Base-by-base conservation (phyloP, 345 rosid species). In the Eutrema heterophyllum region DNA sequence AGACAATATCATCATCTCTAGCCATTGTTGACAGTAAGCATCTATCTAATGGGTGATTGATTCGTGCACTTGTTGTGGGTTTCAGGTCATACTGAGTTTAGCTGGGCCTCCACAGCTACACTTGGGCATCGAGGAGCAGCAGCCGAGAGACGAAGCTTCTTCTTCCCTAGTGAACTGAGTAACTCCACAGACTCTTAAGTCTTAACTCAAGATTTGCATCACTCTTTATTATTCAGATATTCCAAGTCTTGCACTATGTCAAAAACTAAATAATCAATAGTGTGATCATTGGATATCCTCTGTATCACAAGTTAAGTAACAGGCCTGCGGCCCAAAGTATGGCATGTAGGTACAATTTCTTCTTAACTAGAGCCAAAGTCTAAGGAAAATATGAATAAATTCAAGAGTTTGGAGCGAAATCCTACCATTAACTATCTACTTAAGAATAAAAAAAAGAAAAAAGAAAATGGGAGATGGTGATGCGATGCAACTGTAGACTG, bases 1-100 rank as follows among this genome's bases (percentile, higher is more conserved):
- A 66, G 50, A 48, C 15, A 38, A 59, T 55, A 48, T 27, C 41
- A 45, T 52, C 45, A 21, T 55, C 24, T 55, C n/a, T 74, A 66
- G 58, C 10, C 9, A 61, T 52, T 52, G 18, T 62, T 38, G 60
- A 61, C 52, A 16, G 29, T 29, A 32, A 49, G 60, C 36, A 56
- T 41, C 32, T 76, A 33, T 41, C 33, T 76, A 33, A 18, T 60
- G 68, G 59, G 52, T 48, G 43, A 52, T 33, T 62, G 69, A 61
- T 21, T 61, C 3, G n/a, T 65, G 66, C 64, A 36, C 13, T 30
- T 62, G 63, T 57, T 15, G 72, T 78, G 82, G 48, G 55, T 74
- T 84, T 68, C 85, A 88, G 97, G 97, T 91, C 74, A 75, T 91
- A 76, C 75, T 91, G 79, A 91, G 97, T 71, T 48, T 91, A 81